A percentile compares a stretch with the other conserved stretches of the same genome.
Evolutionary conservation across 192 early-diverging fungal genomes (phyloP).

Genomic region (Podila clonocystis): DNA sequence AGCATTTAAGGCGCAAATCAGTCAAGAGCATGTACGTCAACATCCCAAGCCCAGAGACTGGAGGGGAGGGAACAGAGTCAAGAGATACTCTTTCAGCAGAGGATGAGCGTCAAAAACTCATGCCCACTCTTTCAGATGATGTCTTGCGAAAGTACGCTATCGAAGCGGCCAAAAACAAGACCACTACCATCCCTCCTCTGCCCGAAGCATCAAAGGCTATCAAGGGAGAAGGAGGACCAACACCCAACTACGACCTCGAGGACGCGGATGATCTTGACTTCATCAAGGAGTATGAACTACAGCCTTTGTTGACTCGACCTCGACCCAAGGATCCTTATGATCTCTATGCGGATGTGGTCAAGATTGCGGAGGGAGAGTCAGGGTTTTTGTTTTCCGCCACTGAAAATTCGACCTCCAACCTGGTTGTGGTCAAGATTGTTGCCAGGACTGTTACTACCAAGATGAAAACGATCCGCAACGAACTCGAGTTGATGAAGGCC

Average conservation of each 20-base stretch:
- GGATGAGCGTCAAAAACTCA: conserved; percentile 31
- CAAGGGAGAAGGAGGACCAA: background rate
- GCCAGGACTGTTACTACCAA: conserved; percentile 86
- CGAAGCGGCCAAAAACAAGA: background rate
- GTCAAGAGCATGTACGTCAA: conserved; percentile 52
- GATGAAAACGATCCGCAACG: conserved; percentile 91
- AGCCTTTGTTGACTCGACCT: conserved; percentile 23
- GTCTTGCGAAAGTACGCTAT: conserved; percentile 36
- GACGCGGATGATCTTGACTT: conserved; percentile 78
- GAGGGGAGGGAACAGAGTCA: background rate
- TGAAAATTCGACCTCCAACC: conserved; percentile 60
- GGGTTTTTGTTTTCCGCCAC: conserved; percentile 89
- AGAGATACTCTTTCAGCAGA: conserved; percentile 12
- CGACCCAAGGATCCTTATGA: conserved; percentile 70
- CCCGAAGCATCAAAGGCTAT: background rate
- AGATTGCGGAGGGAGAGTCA: conserved; percentile 96
- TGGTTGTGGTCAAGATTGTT: conserved; percentile 94
- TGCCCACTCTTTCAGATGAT: conserved; percentile 41
- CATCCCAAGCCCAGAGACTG: conserved; percentile 23
- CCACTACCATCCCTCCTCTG: background rate
- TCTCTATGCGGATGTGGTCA: conserved; percentile 85
- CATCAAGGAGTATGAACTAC: conserved; percentile 26
- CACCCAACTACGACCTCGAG: conserved; percentile 24
- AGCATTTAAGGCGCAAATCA: conserved; percentile 38
- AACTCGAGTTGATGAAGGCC: conserved; percentile 89